A percentile compares a stretch with the other conserved stretches of the same genome.
Conservation (phyloP, 2,329 filamentous ascomycete species). For the Paraconiothyrium brasiliense region DNA sequence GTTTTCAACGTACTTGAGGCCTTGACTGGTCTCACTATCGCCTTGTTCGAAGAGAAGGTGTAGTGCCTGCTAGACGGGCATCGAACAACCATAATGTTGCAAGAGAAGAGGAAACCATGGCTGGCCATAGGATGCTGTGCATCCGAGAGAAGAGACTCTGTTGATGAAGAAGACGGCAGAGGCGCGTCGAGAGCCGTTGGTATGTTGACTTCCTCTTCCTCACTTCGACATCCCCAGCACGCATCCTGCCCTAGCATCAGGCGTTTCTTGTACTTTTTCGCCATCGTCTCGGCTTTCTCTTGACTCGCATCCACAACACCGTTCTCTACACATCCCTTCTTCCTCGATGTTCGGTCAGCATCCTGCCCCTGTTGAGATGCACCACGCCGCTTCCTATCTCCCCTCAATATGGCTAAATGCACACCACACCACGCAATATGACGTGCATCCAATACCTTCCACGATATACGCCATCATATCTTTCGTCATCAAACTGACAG, state of each 20-base stretch:
- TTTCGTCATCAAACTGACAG: slow-evolving; percentile 27
- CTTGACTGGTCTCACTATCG: slow-evolving; percentile 13
- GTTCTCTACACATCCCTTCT: not conserved
- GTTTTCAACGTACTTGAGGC: slow-evolving; percentile 7
- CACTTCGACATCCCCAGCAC: not conserved
- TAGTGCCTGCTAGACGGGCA: slow-evolving; percentile 35
- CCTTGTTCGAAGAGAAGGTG: not conserved
- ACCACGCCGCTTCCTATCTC: slow-evolving; percentile 29
- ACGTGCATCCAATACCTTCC: slow-evolving; percentile 15
- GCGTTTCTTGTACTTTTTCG: slow-evolving; percentile 8
- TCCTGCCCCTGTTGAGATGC: slow-evolving; percentile 34
- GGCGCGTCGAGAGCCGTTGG: slow-evolving; percentile 31
- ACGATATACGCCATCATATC: slow-evolving; percentile 23
- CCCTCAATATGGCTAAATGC: slow-evolving; percentile 38
- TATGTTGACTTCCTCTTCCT: slow-evolving; percentile 35
- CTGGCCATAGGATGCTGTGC: slow-evolving; percentile 52
- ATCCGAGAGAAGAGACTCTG: slow-evolving; percentile 35
- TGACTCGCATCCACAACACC: not conserved
- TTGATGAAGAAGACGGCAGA: slow-evolving; percentile 35
- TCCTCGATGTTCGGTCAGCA: slow-evolving; percentile 15
- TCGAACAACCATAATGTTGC: slow-evolving; percentile 24
- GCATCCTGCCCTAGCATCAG: not conserved
- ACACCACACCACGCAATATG: slow-evolving; percentile 23
- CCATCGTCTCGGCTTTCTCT: not conserved
- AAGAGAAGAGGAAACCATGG: slow-evolving; percentile 38